phyloP scores from a whole-genome alignment of 768 basidiomycete species.

The Porpolomopsis calyptriformis region DNA sequence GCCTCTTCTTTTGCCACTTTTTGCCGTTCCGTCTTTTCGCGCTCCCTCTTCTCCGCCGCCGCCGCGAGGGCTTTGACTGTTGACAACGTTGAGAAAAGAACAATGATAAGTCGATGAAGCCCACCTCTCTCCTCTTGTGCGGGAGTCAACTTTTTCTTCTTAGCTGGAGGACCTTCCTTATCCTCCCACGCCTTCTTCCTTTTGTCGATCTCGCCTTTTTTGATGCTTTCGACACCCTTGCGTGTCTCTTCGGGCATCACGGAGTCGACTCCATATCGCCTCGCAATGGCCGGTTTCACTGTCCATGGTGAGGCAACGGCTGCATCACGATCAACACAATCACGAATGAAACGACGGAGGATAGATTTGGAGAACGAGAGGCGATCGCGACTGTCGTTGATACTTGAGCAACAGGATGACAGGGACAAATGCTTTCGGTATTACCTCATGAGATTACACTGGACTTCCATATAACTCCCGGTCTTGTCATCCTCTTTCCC shows the following conservation, averaged over 20 bases:
- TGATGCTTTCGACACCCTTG: slow-evolving; percentile 66
- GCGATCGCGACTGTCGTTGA: slow-evolving; percentile 69
- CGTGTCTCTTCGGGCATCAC: slow-evolving; percentile 81
- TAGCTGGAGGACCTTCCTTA: slow-evolving; percentile 70
- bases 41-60: slow-evolving; percentile 53
- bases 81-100: slow-evolving; percentile 17
- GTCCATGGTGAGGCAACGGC: slow-evolving; percentile 94
- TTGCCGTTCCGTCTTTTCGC: slow-evolving; percentile 60
- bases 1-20: slow-evolving; percentile 58
- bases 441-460: slow-evolving; percentile 70
- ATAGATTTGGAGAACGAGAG: slow-evolving; percentile 95
- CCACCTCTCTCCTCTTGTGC: slow-evolving; percentile 69
- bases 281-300: slow-evolving; percentile 78
- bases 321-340: slow-evolving; percentile 87
- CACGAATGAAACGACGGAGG: slow-evolving; percentile 89
- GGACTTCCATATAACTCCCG: slow-evolving; percentile 77
- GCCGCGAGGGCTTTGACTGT: slow-evolving; percentile 16
- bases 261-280: slow-evolving; percentile 73
- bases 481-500: slow-evolving; percentile 51
- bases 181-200: slow-evolving; percentile 86
- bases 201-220: slow-evolving; percentile 86
- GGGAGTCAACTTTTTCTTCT: slow-evolving; percentile 69
- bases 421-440: slow-evolving; percentile 5
- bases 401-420: slow-evolving; percentile 3
- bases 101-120: slow-evolving; percentile 2